Conservation (phyloP, 805 yeast genomes). For the Sugiyamaella smithiae region DNA sequence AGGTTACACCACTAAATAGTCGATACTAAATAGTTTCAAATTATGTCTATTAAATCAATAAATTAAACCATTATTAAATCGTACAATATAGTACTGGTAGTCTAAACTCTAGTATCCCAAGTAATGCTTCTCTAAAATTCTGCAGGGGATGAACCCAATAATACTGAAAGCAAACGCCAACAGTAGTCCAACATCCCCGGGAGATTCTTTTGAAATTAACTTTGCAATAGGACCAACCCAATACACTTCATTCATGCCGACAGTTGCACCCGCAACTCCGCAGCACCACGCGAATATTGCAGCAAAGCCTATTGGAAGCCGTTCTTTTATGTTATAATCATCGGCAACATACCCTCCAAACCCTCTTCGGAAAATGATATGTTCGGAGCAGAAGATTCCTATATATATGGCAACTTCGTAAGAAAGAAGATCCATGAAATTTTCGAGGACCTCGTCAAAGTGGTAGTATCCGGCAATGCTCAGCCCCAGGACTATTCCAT, state of each 20-base stretch:
- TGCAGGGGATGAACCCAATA: slow-evolving; percentile 51
- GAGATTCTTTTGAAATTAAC: slow-evolving; percentile 45
- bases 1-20: slow-evolving; percentile 53
- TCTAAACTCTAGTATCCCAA: not conserved
- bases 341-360: slow-evolving; percentile 57
- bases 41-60: too few relatives aligned
- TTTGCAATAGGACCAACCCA: slow-evolving; percentile 65
- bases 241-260: slow-evolving; percentile 85
- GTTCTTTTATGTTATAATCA: slow-evolving; percentile 54
- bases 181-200: slow-evolving; percentile 80
- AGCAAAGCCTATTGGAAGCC: slow-evolving; percentile 70
- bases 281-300: slow-evolving; percentile 73
- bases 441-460: slow-evolving; percentile 66
- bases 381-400: slow-evolving; percentile 70
- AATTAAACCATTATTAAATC: too few relatives aligned
- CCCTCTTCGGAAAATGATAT: slow-evolving; percentile 68
- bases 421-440: slow-evolving; percentile 85
- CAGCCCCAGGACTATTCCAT: slow-evolving; percentile 71
- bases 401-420: slow-evolving; percentile 84
- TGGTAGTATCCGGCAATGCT: slow-evolving; percentile 80
- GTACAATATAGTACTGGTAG: not conserved
- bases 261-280: slow-evolving; percentile 76
- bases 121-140: slow-evolving; percentile 51
- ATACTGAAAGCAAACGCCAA: slow-evolving; percentile 63
- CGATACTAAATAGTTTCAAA: not conserved